These are phyloP conservation scores for Auriscalpium vulgare DNA, from an alignment of 768 basidiomycete genomes.

Conservation along the genomic window DNA sequence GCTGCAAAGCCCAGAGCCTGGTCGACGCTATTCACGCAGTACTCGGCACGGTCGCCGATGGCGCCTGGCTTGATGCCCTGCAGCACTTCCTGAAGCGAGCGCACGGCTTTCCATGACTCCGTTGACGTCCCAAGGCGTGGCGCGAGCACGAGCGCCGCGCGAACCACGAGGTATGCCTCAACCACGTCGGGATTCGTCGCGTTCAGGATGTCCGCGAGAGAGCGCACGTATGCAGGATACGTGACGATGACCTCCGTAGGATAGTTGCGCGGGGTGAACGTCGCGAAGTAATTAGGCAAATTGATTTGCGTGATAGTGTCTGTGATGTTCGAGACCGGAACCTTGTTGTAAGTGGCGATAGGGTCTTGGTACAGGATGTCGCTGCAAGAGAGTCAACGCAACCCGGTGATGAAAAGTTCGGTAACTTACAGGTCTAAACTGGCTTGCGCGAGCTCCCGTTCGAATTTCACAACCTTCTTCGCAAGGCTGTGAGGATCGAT, in stretches of 20 bases:
- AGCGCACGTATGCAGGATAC: slow-evolving; percentile 65
- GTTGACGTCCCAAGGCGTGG: slow-evolving; percentile 68
- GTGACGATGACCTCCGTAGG: slow-evolving; percentile 75
- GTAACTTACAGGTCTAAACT: slow-evolving; percentile 67
- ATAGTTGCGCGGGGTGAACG: slow-evolving; percentile 72
- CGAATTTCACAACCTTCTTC: slow-evolving; percentile 66
- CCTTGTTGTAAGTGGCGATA: slow-evolving; percentile 82
- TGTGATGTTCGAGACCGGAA: slow-evolving; percentile 60
- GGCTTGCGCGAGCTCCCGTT: slow-evolving; percentile 67
- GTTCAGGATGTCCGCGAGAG: slow-evolving; percentile 62
- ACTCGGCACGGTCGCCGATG: slow-evolving; percentile 74
- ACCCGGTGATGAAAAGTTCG: neutral
- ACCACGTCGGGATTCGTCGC: slow-evolving; percentile 61
- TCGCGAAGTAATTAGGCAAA: slow-evolving; percentile 79
- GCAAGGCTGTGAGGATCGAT: slow-evolving; percentile 58
- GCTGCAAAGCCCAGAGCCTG: slow-evolving; percentile 77
- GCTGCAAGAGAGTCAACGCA: slow-evolving; percentile 23
- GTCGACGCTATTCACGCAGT: slow-evolving; percentile 71
- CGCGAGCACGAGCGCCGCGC: slow-evolving; percentile 61
- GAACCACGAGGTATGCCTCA: slow-evolving; percentile 82
- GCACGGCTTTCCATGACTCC: slow-evolving; percentile 69
- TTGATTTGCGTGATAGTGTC: slow-evolving; percentile 65
- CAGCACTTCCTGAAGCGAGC: slow-evolving; percentile 62
- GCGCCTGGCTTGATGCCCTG: slow-evolving; percentile 84
- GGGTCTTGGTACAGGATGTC: slow-evolving; percentile 75